Percentiles rank a stretch among this genome's conserved stretches.
These are phyloP conservation scores for Sonneratia alba DNA, from an alignment of 345 rosid genomes.

Conservation along the genomic window DNA sequence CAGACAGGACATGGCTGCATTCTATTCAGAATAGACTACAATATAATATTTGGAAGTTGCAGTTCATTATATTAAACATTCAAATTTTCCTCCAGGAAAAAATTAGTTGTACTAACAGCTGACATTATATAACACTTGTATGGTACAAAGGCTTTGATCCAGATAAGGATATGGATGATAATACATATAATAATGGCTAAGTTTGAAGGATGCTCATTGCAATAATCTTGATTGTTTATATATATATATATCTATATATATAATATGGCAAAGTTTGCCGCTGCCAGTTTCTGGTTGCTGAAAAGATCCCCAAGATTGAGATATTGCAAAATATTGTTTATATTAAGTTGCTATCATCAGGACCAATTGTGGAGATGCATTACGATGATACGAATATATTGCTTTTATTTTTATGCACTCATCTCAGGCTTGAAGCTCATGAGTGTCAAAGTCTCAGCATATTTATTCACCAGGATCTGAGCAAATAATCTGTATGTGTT, in stretches of 20 bases:
- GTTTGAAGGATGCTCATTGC: not conserved
- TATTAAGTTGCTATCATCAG: not conserved
- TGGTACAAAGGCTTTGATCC: not conserved
- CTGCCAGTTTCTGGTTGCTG: not conserved
- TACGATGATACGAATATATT: not conserved
- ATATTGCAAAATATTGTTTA: not conserved
- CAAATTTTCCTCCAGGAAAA: not conserved
- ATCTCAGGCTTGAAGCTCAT: not conserved
- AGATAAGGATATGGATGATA: not conserved
- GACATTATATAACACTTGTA: not conserved
- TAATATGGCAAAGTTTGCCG: not conserved
- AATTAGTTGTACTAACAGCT: not conserved
- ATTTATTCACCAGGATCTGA: not conserved
- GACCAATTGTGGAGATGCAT: not conserved
- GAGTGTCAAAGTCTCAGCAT: not conserved
- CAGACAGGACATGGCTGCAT: not conserved
- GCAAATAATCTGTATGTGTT: not conserved
- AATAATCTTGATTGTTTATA: not conserved
- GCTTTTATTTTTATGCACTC: not conserved
- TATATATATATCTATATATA: too few species aligned
- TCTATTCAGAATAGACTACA: not conserved
- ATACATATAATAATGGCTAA: not conserved
- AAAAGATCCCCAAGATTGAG: not conserved
- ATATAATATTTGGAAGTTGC: not conserved
- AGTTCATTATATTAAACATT: not conserved